phyloP scores from a whole-genome alignment of 1,139 yeast species.

The Nakaseomyces sp. region DNA sequence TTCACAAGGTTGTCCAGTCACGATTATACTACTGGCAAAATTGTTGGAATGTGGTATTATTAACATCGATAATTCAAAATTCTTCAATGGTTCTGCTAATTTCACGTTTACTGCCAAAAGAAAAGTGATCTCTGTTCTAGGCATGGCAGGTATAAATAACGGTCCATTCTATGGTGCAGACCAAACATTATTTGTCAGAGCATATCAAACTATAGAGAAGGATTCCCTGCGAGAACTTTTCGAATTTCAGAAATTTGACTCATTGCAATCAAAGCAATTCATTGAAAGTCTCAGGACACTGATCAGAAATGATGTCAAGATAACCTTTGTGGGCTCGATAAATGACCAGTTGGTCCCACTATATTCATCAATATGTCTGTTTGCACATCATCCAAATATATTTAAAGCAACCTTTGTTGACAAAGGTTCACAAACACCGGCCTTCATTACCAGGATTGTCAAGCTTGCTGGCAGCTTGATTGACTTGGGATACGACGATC shows the following conservation, averaged over 20 bases:
- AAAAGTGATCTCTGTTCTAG: constrained; percentile 62
- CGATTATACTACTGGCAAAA: constrained; percentile 65
- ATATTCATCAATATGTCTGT: constrained; percentile 78
- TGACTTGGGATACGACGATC: constrained; percentile 63
- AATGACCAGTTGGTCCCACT: constrained; percentile 90
- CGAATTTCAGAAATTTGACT: constrained; percentile 71
- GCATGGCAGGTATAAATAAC: constrained; percentile 92
- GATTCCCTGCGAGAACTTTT: constrained; percentile 79
- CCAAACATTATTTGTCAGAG: constrained; percentile 72
- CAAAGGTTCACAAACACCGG: constrained; percentile 40
- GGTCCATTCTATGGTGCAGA: constrained; percentile 93
- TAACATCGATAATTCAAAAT: constrained; percentile 20
- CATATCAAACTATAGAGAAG: constrained; percentile 82
- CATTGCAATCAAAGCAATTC: constrained; percentile 62
- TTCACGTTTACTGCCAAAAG: constrained; percentile 27
- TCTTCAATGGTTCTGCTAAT: constrained; percentile 19
- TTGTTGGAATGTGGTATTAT: constrained; percentile 65
- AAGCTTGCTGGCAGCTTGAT: constrained; percentile 44
- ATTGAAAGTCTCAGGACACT: constrained; percentile 58
- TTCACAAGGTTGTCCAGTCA: constrained; percentile 93
- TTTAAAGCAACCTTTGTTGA: constrained; percentile 86
- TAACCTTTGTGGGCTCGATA: constrained; percentile 76
- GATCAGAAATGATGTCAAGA: constrained; percentile 61
- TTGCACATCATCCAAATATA: constrained; percentile 80
- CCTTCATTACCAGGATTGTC: constrained; percentile 44